A percentile compares a stretch with the other conserved stretches of the same genome.
phyloP scores from a whole-genome alignment of 345 rosid genomes.

The Xanthoceras sorbifolium region DNA sequence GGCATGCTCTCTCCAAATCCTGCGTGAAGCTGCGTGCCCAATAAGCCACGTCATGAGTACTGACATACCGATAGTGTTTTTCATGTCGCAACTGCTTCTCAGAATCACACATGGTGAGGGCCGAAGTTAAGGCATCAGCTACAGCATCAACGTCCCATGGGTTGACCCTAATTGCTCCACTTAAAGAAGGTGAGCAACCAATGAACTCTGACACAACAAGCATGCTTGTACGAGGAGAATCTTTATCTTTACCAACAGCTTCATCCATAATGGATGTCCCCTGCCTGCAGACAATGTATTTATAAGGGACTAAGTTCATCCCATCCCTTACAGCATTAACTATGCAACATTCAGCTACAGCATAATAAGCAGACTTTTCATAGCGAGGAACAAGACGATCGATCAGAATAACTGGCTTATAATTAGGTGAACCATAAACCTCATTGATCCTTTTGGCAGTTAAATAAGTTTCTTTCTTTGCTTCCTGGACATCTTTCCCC shows the following conservation, averaged over 20 bases:
- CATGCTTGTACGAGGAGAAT: constrained; percentile 64
- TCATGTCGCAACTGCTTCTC: constrained; percentile 78
- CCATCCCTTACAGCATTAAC: constrained; percentile 89
- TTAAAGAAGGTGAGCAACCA: constrained; percentile 86
- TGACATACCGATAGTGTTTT: constrained; percentile 73
- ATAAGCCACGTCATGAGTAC: constrained; percentile 72
- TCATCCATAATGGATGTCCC: constrained; percentile 64
- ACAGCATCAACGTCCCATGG: constrained; percentile 84
- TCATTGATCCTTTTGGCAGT: constrained; percentile 65
- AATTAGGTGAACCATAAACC: constrained; percentile 52
- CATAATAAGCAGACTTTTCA: constrained; percentile 83
- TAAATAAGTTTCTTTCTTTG: constrained; percentile 61
- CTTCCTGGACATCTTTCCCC: constrained; percentile 79
- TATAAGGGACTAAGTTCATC: constrained; percentile 82
- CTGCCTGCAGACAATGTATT: constrained; percentile 76
- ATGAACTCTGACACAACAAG: constrained; percentile 83
- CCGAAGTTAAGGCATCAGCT: constrained; percentile 61
- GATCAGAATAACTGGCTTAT: constrained; percentile 68
- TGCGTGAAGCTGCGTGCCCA: constrained; percentile 78
- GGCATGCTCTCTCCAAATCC: constrained; percentile 74
- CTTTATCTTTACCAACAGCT: constrained; percentile 43
- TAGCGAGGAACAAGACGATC: constrained; percentile 71
- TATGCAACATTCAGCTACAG: constrained; percentile 75
- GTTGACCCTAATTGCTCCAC: constrained; percentile 83
- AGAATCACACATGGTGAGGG: constrained; percentile 55